Evolutionary conservation across 2,329 filamentous ascomycete species (phyloP), one percentile per base, ranked within the genome.

Genomic region (Arachnopeziza araneosa): DNA sequence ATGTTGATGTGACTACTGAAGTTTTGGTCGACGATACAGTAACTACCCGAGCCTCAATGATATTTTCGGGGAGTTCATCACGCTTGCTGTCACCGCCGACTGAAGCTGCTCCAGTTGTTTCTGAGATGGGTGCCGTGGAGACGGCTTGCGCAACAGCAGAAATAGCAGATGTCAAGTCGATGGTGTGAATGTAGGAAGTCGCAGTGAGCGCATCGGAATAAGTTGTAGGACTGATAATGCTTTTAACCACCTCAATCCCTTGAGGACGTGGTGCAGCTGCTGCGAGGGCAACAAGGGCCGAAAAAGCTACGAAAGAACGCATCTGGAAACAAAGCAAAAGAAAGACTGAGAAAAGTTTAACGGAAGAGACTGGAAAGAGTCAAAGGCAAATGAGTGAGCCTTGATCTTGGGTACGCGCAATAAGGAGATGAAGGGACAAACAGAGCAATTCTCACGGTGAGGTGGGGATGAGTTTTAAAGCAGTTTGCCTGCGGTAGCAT

Each of bases 121-220:
- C 36, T 7, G 10, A 19, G 12, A 19, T 4, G 17, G 36, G 36
- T 44, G 36, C 36, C 36, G 36, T 17, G 6, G 36, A 17, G 36
- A 44, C 17, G 12, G 36, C 36, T 17, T 14, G 12, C 36, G 36
- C 36, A 44, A 19, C 36, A 44, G 36, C 36, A 44, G 36, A 44
- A 44, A 44, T 19, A 44, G 36, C 36, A 4, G 36, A 44, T 44
- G 36, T 19, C 4, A 19, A 17, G 36, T 44, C 54, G 52, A 9
- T 56, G 61, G 58, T 74, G 75, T 2, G 71, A 71, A 55, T 63
- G 49, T 14, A 23, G 54, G 36, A 44, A 44, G 17, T 19, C 36
- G 36, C 36, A 44, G 36, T 44, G 36, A 44, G 36, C 10, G 6
- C 36, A 12, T 17, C 12, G 17, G 36, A 44, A 44, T 44, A 44